These are phyloP conservation scores for Botryobasidium botryosum DNA, from an alignment of 768 basidiomycete species.

Conservation along the genomic window DNA sequence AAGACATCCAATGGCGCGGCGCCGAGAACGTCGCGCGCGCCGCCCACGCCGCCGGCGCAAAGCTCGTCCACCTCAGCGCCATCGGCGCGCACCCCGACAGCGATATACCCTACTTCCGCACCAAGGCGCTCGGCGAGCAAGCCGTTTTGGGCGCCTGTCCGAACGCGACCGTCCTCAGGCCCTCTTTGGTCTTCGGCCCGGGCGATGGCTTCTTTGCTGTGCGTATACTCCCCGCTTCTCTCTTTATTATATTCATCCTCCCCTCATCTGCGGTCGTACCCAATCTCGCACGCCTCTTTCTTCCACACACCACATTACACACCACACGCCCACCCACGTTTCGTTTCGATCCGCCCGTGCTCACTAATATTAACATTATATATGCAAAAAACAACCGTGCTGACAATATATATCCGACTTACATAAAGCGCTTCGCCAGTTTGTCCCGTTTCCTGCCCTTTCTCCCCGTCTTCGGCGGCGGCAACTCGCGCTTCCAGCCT, in stretches of 20 bases:
- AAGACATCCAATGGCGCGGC: conserved; percentile 44
- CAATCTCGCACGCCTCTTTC: too few species aligned
- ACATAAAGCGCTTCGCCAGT: conserved; percentile 52
- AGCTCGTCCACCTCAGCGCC: conserved; percentile 49
- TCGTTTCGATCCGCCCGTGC: too few species aligned
- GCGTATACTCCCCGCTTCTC: conserved; percentile 12
- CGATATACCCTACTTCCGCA: conserved; percentile 38
- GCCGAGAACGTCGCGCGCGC: conserved; percentile 46
- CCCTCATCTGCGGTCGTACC: too few species aligned
- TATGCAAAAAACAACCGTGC: too few species aligned
- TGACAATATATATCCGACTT: too few species aligned
- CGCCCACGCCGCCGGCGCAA: conserved; percentile 35
- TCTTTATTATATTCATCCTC: too few species aligned
- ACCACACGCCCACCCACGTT: too few species aligned
- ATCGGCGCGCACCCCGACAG: conserved; percentile 53
- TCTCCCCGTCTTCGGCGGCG: conserved; percentile 64
- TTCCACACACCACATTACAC: too few species aligned
- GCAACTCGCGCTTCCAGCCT: conserved; percentile 47
- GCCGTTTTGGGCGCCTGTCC: conserved; percentile 27
- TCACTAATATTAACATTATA: too few species aligned
- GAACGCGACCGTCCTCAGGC: conserved; percentile 47
- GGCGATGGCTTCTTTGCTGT: conserved; percentile 65
- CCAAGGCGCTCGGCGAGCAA: conserved; percentile 46
- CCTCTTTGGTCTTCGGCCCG: conserved; percentile 60
- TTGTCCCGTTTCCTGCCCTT: conserved; percentile 46